Percentiles rank a stretch among this genome's conserved stretches.
phyloP scores from a whole-genome alignment of 176 grass and related monocot species.

The Oryza officinalis region DNA sequence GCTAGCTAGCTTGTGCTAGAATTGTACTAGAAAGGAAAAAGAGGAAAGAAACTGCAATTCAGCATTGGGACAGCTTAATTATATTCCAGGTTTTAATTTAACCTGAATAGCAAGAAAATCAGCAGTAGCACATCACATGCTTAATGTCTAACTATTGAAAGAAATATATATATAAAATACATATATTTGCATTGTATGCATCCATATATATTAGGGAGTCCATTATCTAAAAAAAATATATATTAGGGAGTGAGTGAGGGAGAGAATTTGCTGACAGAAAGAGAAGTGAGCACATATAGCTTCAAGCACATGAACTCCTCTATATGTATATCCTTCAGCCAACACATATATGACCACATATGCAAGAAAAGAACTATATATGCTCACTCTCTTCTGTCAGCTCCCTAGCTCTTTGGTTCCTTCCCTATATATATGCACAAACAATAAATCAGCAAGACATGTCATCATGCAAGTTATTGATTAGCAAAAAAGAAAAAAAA shows the following conservation, averaged over 20 bases:
- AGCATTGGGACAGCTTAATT: background rate
- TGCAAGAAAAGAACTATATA: slow-evolving; percentile 53
- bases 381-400: slow-evolving; percentile 53
- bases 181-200: background rate
- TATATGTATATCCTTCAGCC: background rate
- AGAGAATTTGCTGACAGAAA: background rate
- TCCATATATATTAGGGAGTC: background rate
- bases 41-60: background rate
- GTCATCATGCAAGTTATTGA: background rate
- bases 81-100: background rate
- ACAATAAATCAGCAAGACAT: background rate
- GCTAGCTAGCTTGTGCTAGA: background rate
- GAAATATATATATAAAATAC: background rate
- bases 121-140: background rate
- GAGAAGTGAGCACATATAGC: slow-evolving; percentile 39
- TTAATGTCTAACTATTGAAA: background rate
- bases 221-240: too few species aligned
- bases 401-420: background rate
- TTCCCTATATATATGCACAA: background rate
- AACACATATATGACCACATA: background rate
- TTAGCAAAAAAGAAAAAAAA: background rate
- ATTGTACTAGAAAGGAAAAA: background rate
- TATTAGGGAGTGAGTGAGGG: background rate
- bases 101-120: background rate
- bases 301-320: slow-evolving; percentile 39